Evolutionary conservation across 2,329 filamentous ascomycete species (phyloP), one percentile per base, ranked within the genome.

Genomic region (Cladosporium austrohemisphaericum): DNA sequence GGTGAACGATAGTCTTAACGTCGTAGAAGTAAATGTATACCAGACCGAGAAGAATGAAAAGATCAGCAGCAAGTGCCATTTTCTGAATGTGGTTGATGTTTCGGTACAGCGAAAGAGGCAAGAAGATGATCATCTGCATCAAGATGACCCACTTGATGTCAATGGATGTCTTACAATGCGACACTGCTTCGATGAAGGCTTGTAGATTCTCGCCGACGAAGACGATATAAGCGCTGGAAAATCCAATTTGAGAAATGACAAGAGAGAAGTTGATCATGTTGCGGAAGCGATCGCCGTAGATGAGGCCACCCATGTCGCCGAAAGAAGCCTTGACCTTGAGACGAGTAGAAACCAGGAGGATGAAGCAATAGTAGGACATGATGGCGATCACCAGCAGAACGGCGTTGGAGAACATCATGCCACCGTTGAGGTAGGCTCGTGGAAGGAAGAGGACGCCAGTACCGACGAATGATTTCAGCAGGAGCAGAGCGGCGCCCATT

Each of bases 31-130:
- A 95, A 32, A 98, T 81, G 63, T 97, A 97, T 4, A 93, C 80
- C 23, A 98, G 78, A 2, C 93, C 93, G 52, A 96, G 78, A 50
- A 96, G 76, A 65, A 98, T 98, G 69, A 98, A 97, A 3, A 86
- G 82, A 67, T 98, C 93, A 1, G 93, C 93, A 59, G 97, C 79
- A 38, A 98, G 78, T 4, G 93, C 94, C 3, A 95, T 93, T 66
- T 95, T 93, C 5, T 91, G 91, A 41, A 98, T 86, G 72, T 98
- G 95, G 72, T 90, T 92, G 69, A 98, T 97, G 68, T 98, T 94
- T 56, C 93, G 83, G 60, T 98, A 85, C 52, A 98, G 78, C 23
- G 90, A 95, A 58, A 98, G 85, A 0, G 93, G 93, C 38, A 98
- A 69, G 76, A 98, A 98, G 57, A 98, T 86, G 62, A 95, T 72